Conservation (phyloP, 1,284 basidiomycete genomes). For the Violaceomyces palustris region DNA sequence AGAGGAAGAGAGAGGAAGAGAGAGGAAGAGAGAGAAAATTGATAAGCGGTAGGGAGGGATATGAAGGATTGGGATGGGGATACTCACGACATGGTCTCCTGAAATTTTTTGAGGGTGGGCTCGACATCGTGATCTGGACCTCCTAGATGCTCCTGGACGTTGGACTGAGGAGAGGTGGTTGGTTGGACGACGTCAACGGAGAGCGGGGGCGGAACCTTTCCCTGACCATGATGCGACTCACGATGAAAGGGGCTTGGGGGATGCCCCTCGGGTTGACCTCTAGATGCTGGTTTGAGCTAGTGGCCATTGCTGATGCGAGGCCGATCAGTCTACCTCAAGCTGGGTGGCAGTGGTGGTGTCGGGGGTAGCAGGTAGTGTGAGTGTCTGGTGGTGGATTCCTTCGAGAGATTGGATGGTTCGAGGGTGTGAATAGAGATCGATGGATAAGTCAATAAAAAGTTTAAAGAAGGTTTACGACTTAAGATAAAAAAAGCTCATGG, state of each 20-base stretch:
- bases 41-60: neutral
- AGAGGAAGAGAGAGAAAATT: neutral
- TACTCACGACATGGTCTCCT: constrained; percentile 81
- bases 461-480: no score
- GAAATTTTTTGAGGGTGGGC: constrained; percentile 72
- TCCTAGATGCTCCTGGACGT: constrained; percentile 82
- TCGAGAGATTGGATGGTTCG: no score
- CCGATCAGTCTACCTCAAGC: no score
- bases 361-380: no score
- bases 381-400: no score
- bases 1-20: neutral
- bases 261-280: constrained; percentile 76
- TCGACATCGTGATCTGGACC: constrained; percentile 76
- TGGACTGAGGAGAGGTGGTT: constrained; percentile 62
- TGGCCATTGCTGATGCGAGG: constrained; percentile 12
- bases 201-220: no score
- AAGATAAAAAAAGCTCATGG: no score
- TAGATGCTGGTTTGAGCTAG: constrained; percentile 16
- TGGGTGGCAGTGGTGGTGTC: no score
- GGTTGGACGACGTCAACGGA: no score
- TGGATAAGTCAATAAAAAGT: no score
- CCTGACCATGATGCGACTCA: no score
- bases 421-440: no score
- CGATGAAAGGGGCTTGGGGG: constrained; percentile 89
- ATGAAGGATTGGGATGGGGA: neutral